These are phyloP conservation scores for Globisporangium alternatum DNA, from an alignment of 352 stramenopile species.

Conservation along the genomic window DNA sequence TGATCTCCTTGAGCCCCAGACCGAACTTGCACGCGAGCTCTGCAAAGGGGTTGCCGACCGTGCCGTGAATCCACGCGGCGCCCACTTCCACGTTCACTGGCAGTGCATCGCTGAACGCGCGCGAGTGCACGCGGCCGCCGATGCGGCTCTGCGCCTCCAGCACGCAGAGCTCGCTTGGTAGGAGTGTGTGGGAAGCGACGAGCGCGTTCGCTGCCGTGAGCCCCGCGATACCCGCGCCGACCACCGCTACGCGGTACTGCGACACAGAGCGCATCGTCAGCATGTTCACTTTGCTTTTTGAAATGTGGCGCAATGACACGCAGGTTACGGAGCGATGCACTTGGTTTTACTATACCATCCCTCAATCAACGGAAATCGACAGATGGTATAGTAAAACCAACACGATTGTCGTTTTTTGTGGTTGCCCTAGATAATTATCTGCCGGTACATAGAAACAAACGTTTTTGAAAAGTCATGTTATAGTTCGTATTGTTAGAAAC, in stretches of 20 bases:
- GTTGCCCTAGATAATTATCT: no score
- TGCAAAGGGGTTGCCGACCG: slow-evolving; percentile 40
- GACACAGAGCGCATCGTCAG: not conserved
- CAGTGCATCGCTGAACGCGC: slow-evolving; percentile 40
- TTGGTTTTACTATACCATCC: no score
- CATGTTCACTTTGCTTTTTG: no score
- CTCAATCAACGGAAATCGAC: no score
- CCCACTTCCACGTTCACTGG: slow-evolving; percentile 49
- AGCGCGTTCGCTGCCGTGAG: slow-evolving; percentile 44
- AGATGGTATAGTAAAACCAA: no score
- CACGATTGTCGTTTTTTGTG: no score
- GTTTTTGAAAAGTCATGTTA: no score
- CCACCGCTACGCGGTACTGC: slow-evolving; percentile 33
- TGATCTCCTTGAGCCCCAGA: slow-evolving; percentile 49
- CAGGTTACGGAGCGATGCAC: no score
- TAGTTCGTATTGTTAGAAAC: no score
- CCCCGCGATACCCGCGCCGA: slow-evolving; percentile 47
- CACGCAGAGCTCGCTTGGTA: slow-evolving; percentile 30
- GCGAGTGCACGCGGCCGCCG: slow-evolving; percentile 47
- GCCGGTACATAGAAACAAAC: no score
- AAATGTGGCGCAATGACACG: no score
- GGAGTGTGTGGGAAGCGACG: slow-evolving; percentile 30
- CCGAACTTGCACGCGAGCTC: slow-evolving; percentile 31
- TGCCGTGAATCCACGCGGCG: slow-evolving; percentile 63
- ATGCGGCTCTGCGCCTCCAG: slow-evolving; percentile 50